Conservation (phyloP, 1,139 yeast species). For the Petasospora rhodanensis region DNA sequence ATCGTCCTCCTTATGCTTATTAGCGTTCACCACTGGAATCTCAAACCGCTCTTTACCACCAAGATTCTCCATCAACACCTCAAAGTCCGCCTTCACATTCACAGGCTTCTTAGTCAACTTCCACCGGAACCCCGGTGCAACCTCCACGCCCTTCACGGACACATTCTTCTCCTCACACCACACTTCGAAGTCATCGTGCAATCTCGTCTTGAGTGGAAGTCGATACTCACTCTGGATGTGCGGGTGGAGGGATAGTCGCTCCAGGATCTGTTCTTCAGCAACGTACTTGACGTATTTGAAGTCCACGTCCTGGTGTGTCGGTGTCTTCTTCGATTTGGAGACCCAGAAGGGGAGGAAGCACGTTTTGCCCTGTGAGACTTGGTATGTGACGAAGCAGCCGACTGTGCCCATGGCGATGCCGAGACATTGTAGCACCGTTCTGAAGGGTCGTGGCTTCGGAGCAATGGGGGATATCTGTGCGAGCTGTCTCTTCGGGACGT, state of each 20-base stretch:
- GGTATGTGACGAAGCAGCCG: slow-evolving; percentile 8
- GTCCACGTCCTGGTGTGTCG: slow-evolving; percentile 13
- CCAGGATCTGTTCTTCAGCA: slow-evolving; percentile 23
- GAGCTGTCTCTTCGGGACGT: too few species aligned
- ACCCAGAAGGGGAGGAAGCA: slow-evolving; percentile 20
- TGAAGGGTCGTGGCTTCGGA: slow-evolving; percentile 10
- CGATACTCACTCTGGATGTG: slow-evolving; percentile 18
- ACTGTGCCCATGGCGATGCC: slow-evolving; percentile 11
- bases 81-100: slow-evolving; percentile 12
- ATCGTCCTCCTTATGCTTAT: slow-evolving; percentile 16
- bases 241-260: slow-evolving; percentile 18
- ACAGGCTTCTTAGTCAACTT: slow-evolving; percentile 17
- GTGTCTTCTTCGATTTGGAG: slow-evolving; percentile 13
- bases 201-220: slow-evolving; percentile 17
- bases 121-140: slow-evolving; percentile 19
- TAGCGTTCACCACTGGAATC: slow-evolving; percentile 19
- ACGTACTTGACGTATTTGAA: slow-evolving; percentile 13
- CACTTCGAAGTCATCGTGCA: slow-evolving; percentile 17
- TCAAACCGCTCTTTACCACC: slow-evolving; percentile 21
- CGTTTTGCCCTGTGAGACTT: slow-evolving; percentile 7
- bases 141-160: slow-evolving; percentile 21
- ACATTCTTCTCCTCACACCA: slow-evolving; percentile 22
- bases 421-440: slow-evolving; percentile 6
- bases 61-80: slow-evolving; percentile 20
- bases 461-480: slow-evolving; percentile 6